Conservation (phyloP, 257 asterid genomes). For the Nicotiana attenuata region DNA sequence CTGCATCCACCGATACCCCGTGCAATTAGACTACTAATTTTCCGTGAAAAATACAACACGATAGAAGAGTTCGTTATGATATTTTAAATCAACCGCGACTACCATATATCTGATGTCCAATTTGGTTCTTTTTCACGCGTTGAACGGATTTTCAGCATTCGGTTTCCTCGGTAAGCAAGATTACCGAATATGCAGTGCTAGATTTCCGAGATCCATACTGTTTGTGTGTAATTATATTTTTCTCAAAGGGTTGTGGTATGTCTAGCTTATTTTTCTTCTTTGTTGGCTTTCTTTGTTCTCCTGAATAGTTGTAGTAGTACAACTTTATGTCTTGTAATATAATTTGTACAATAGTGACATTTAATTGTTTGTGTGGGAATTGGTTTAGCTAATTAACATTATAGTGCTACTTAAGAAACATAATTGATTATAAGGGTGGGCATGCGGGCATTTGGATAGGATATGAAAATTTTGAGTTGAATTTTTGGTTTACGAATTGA, state of each 20-base stretch:
- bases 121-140: too few relatives aligned
- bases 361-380: not conserved
- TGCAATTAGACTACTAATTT: slow-evolving; percentile 11
- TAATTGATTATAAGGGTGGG: not conserved
- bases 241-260: not conserved
- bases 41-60: not conserved
- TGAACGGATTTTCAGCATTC: too few relatives aligned
- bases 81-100: not conserved
- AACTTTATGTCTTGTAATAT: not conserved
- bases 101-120: too few relatives aligned
- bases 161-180: too few relatives aligned
- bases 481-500: too few relatives aligned
- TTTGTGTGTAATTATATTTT: not conserved
- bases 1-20: slow-evolving; percentile 32
- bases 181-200: too few relatives aligned
- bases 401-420: not conserved
- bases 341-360: not conserved
- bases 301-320: not conserved
- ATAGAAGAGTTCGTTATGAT: too few relatives aligned
- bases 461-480: too few relatives aligned
- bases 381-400: not conserved
- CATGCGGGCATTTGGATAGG: too few relatives aligned
- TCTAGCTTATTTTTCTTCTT: not conserved
- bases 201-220: not conserved
- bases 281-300: not conserved